Evolutionary conservation across 2,329 filamentous ascomycete genomes (phyloP).

Genomic region (Aspergillus amoenus): DNA sequence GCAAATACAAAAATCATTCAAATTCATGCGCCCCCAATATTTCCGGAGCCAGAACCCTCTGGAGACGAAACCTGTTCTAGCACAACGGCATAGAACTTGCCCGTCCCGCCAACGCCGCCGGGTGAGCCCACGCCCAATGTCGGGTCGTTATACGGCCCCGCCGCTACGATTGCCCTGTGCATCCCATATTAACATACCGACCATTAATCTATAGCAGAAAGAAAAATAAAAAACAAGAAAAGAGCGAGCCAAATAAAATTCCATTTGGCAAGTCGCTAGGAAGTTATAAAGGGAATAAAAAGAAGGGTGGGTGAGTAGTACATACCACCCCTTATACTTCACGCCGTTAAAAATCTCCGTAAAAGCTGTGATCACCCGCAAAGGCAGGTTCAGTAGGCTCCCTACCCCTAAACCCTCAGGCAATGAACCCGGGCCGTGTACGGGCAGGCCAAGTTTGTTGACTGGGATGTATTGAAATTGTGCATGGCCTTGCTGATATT

Average conservation of each 20-base stretch:
- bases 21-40: not conserved
- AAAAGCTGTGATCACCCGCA: constrained; percentile 35
- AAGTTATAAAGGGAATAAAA: not conserved
- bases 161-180: constrained; percentile 33
- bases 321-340: constrained; percentile 40
- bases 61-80: constrained; percentile 28
- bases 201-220: not conserved
- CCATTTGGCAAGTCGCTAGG: too few species aligned
- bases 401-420: constrained; percentile 20
- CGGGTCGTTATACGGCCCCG: constrained; percentile 37
- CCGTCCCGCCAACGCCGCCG: constrained; percentile 23
- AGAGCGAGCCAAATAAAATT: too few species aligned
- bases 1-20: not conserved
- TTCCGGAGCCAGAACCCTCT: not conserved
- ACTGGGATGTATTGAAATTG: constrained; percentile 29
- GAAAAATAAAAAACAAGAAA: not conserved
- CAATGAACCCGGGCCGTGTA: constrained; percentile 34
- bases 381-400: constrained; percentile 21
- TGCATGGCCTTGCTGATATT: not conserved
- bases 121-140: constrained; percentile 13
- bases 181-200: not conserved
- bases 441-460: constrained; percentile 38
- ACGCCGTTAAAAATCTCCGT: constrained; percentile 41
- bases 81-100: constrained; percentile 39
- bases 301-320: not conserved